Base-by-base conservation (phyloP, 2,329 filamentous ascomycete species). In the Colletotrichum spinosum region DNA sequence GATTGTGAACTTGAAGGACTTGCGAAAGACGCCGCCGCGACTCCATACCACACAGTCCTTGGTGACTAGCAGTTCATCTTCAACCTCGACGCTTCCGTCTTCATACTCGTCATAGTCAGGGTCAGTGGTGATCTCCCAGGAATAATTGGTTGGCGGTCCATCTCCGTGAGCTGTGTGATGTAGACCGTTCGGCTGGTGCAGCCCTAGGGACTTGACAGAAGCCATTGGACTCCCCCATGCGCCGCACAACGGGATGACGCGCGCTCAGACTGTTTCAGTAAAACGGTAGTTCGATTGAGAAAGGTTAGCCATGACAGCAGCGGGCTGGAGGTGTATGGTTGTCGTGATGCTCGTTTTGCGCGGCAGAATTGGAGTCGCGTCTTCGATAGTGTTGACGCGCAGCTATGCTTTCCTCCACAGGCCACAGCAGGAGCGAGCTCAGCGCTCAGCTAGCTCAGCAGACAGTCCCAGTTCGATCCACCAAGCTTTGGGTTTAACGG, bases 161-260 rank as follows among this genome's bases (percentile, higher is more conserved):
- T 96, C 86, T 78, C 98, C 94, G 70, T 90, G 85, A 70, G 97
- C 86, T 69, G 97, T 89, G 81, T 96, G 93, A 68, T 88, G 88
- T 69, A 98, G 84, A 69, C 91, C 94, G 67, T 92, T 88, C 67
- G 97, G 94, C 80, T 92, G 90, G 82, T 98, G 95, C 74, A 97
- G 85, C 77, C 96, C 96, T 73, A 97, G 87, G 69, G 95, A 97
- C 78, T 89, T 92, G 80, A 97, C 88, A 75, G 92, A 90, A 71
- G 95, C 95, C 97, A 99, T 99, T 66, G 52, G 33, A 38, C 60
- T 54, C 42, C 52, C 59, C 53, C 63, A 63, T 57, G 58, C 60
- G 63, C 48, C 53, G 39, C 13, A n/a, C n/a, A 17, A 33, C 34
- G n/a, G 12, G 38, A 15, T 46, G 48, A 59, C 11, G 50, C 17